Evolutionary conservation across 1,284 basidiomycete species (phyloP), one percentile per base, ranked within the genome.

Genomic region (Trichosporon ovoides): DNA sequence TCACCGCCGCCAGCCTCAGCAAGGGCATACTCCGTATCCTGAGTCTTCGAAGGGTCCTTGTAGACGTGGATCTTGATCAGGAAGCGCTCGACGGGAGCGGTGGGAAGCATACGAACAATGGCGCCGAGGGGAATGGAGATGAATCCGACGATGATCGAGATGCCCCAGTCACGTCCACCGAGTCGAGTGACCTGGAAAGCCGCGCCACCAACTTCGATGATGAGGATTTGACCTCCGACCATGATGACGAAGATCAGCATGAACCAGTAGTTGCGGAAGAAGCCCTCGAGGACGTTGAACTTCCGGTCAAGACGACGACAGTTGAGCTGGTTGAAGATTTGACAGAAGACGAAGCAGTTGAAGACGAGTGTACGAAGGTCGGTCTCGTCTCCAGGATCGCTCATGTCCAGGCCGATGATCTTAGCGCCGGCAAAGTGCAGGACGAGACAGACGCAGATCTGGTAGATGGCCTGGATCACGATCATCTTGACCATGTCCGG

Each of bases 401-500:
- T 63, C 22, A 58, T 56, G 35, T 81, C 78, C 53, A 85, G 80
- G 3, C 84, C 83, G 49, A 97, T 83, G 60, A 98, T 92, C 34
- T 73, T 63, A 31, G 80, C 68, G 33, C 94, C 93, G 20, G 83
- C 80, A 79, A 96, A 98, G 76, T 97, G 90, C 79, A 98, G 89
- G 52, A 96, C 75, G 38, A 98, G 83, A 58, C 88, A 89, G 71
- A 96, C 80, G 60, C 81, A 78, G 63, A 88, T 88, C 77, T 98
- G 93, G 77, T 94, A 98, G 7, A 84, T 72, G 0, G 93, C 91
- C 78, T 98, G 96, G 52, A 89, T 83, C 52, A 92, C 59, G 62
- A 98, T 97, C 83, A 94, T 92, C 82, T 95, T 96, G 81, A 88
- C 85, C 91, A 93, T 94, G 71, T 96, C 83, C 55, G 88, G 85